These are phyloP conservation scores for Colletotrichum chlorophyti DNA, from an alignment of 2,329 filamentous ascomycete genomes.

Conservation along the genomic window DNA sequence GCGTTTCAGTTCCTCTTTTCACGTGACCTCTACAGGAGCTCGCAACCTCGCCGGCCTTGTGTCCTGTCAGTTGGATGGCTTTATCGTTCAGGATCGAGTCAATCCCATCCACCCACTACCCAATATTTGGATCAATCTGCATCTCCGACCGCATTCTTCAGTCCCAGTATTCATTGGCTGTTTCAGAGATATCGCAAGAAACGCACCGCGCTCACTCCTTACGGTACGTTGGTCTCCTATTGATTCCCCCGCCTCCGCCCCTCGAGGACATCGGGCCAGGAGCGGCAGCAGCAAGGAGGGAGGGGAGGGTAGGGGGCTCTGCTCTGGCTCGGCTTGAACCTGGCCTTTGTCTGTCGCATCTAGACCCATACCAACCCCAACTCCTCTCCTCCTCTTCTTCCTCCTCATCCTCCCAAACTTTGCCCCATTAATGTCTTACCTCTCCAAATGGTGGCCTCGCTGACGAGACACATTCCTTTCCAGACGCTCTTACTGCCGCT, in stretches of 20 bases:
- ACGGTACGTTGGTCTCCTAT: constrained; percentile 36
- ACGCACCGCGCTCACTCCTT: constrained; percentile 41
- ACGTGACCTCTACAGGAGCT: constrained; percentile 33
- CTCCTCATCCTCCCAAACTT: constrained; percentile 2
- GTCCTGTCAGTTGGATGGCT: constrained; percentile 22
- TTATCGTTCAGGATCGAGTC: constrained; percentile 27
- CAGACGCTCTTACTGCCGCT: constrained; percentile 26
- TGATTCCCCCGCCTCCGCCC: too few relatives aligned
- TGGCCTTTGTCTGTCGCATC: constrained; percentile 27
- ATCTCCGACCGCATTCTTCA: constrained; percentile 46
- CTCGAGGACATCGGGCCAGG: too few relatives aligned
- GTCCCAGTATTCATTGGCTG: constrained; percentile 47
- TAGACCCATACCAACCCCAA: constrained; percentile 6
- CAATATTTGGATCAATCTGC: constrained; percentile 31
- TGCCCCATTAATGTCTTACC: neutral
- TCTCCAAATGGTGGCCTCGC: neutral
- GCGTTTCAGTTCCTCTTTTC: neutral
- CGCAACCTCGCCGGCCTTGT: constrained; percentile 28
- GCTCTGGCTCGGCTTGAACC: constrained; percentile 5
- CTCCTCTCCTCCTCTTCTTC: too few relatives aligned
- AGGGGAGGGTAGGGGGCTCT: constrained; percentile 16
- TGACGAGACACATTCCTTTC: constrained; percentile 10
- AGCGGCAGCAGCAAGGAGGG: constrained; percentile 2
- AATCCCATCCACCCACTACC: constrained; percentile 25
- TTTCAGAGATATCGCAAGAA: constrained; percentile 40